A percentile compares a stretch with the other conserved stretches of the same genome.
phyloP scores from a whole-genome alignment of 2,329 filamentous ascomycete species.

The Aspergillus sp. region DNA sequence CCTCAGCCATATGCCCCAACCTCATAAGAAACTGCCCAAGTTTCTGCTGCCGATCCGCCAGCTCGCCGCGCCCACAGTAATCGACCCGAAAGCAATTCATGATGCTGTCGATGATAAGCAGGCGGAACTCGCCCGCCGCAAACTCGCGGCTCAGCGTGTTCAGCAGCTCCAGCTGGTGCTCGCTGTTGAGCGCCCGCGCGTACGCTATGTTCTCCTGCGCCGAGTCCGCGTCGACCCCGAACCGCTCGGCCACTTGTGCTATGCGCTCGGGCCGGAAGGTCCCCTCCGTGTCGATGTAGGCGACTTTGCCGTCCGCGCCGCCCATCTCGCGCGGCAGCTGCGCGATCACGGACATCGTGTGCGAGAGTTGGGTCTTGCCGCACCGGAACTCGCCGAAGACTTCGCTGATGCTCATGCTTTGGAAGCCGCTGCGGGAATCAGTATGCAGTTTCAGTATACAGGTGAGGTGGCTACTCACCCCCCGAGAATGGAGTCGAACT shows the following conservation, averaged over 20 bases:
- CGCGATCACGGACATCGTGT: conserved; percentile 59
- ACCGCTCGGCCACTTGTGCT: conserved; percentile 56
- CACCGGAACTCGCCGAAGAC: conserved; percentile 42
- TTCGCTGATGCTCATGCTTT: conserved; percentile 60
- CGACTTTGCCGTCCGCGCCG: conserved; percentile 59
- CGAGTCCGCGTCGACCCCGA: conserved; percentile 49
- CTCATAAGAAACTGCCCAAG: conserved; percentile 56
- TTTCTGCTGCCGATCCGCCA: conserved; percentile 60
- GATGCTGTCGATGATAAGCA: conserved; percentile 61
- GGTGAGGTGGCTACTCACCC: conserved; percentile 37
- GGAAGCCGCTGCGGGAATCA: conserved; percentile 48
- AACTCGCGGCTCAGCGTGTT: conserved; percentile 54
- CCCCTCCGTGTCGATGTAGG: conserved; percentile 59
- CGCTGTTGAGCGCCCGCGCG: conserved; percentile 56
- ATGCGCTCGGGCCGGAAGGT: conserved; percentile 61
- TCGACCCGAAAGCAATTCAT: conserved; percentile 62
- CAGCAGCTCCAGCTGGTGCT: conserved; percentile 56
- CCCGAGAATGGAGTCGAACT: conserved; percentile 55
- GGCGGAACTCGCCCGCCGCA: conserved; percentile 53
- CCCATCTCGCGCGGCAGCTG: conserved; percentile 50
- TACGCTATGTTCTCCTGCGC: conserved; percentile 60
- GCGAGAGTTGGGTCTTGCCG: conserved; percentile 60
- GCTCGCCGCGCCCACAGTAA: conserved; percentile 56
- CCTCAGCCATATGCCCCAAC: conserved; percentile 56
- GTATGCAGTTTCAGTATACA: not conserved